Base-by-base conservation (phyloP, 257 asterid species). In the Catharanthus roseus region DNA sequence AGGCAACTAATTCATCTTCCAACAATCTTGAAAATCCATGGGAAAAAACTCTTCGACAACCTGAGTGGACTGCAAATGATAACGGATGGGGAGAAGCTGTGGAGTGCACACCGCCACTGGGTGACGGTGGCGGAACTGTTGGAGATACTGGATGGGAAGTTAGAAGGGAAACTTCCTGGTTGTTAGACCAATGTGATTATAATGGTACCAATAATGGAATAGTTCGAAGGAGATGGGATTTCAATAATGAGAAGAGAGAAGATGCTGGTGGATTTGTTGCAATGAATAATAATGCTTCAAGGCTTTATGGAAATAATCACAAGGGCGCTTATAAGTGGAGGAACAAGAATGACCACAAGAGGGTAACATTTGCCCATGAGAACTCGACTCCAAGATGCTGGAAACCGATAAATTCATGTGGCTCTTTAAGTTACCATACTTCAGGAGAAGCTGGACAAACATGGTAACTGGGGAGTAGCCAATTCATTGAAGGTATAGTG, bases 401-500 rank as follows among this genome's bases (percentile, higher is more conserved):
- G 82, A 74, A 76, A 49, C 67, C 66, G 18, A 75, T 34, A 41
- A 60, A 65, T 67, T 68, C 81, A 0, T 74, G 74, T 12, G 74
- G 75, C 38, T 79, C 75, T 6, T 56, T 74, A 5, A 56, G 60
- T 60, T 81, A 67, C 70, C 77, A 72, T 41, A 72, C 75, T 18
- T 75, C 80, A 2, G 75, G 74, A 13, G 38, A 85, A 47, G 80
- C 71, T 70, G 78, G 87, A 60, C 82, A 71, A 57, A 64, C 71
- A 39, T 75, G 88, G 80, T 70, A 77, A 5, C 81, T 31, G 78
- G 76, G 77, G 73, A 72, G n/a, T n/a, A 68, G 57, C 57, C 58
- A 34, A 69, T 73, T 70, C 73, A 56, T 33, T 53, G 68, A 75
- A 36, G 58, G 28, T 19, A 54, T 11, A 7, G 7, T 2, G 41